phyloP scores from a whole-genome alignment of 2,329 filamentous ascomycete species.

The Pseudogymnoascus sp. region DNA sequence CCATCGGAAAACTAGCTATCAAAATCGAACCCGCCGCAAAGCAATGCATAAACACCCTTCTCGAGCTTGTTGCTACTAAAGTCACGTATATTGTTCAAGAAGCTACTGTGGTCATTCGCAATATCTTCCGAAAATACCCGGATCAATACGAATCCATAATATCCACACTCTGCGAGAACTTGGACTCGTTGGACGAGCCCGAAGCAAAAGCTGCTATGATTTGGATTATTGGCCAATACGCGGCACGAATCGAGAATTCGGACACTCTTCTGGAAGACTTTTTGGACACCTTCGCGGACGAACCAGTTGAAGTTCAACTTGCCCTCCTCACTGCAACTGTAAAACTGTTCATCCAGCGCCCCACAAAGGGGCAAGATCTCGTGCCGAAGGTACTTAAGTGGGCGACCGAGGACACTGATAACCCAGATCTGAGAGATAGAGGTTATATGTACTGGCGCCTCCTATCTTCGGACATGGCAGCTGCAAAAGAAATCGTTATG shows the following conservation, averaged over 20 bases:
- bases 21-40: conserved; percentile 94
- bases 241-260: conserved; percentile 93
- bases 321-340: conserved; percentile 92
- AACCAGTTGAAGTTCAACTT: conserved; percentile 91
- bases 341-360: conserved; percentile 94
- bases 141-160: conserved; percentile 99
- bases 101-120: conserved; percentile 95
- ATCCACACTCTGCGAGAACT: conserved; percentile 85
- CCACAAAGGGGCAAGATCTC: conserved; percentile 85
- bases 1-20: conserved; percentile 95
- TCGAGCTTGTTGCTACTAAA: conserved; percentile 94
- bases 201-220: conserved; percentile 98
- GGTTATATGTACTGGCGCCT: conserved; percentile 99
- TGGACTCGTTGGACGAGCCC: conserved; percentile 92
- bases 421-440: conserved; percentile 88
- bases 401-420: conserved; percentile 99
- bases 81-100: conserved; percentile 98
- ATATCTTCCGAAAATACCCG: conserved; percentile 98
- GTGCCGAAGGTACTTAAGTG: conserved; percentile 95
- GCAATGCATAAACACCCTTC: conserved; percentile 82
- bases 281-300: conserved; percentile 84
- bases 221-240: conserved; percentile 98
- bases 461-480: conserved; percentile 80
- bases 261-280: conserved; percentile 93
- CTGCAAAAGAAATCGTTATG: conserved; percentile 87